Evolutionary conservation across 1,139 yeast genomes (phyloP).

Genomic region (Yamadazyma oceani): DNA sequence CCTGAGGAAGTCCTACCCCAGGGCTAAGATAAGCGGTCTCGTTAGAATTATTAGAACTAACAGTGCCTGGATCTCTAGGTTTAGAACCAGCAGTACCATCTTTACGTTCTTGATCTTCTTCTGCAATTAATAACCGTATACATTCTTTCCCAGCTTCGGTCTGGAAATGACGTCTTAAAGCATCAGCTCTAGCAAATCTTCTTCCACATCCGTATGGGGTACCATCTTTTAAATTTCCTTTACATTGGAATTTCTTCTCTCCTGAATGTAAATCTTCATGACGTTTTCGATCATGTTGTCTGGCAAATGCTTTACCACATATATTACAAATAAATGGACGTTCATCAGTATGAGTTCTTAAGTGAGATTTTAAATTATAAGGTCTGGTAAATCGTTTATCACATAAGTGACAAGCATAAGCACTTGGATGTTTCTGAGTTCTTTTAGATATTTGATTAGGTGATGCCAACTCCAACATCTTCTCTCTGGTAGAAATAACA

Average conservation of each 20-base stretch:
- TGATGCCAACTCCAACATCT: constrained; percentile 62
- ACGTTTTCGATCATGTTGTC: constrained; percentile 92
- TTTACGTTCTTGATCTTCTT: constrained; percentile 38
- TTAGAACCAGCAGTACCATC: constrained; percentile 1
- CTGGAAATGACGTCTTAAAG: constrained; percentile 87
- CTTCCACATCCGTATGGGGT: constrained; percentile 88
- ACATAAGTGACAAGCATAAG: constrained; percentile 81
- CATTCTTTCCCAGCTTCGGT: constrained; percentile 92
- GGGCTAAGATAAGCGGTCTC: constrained; percentile 13
- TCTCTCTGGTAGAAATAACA: constrained; percentile 45
- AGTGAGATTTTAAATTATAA: constrained; percentile 86
- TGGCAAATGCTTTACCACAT: constrained; percentile 93
- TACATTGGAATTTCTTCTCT: constrained; percentile 82
- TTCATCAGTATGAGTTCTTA: constrained; percentile 92
- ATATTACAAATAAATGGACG: constrained; percentile 83
- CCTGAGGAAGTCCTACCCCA: constrained; percentile 25
- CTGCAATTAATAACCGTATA: constrained; percentile 70
- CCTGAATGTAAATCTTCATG: constrained; percentile 95
- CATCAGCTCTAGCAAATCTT: constrained; percentile 94
- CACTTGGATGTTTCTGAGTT: constrained; percentile 74
- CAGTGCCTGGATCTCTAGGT: constrained; percentile 8
- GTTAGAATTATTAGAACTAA: constrained; percentile 9
- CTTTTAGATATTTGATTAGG: constrained; percentile 52
- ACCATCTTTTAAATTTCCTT: constrained; percentile 67
- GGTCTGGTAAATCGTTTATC: constrained; percentile 89